Evolutionary conservation across 148 eudicot species (phyloP), one percentile per base, ranked within the genome.

Genomic region (Oxyria digyna): DNA sequence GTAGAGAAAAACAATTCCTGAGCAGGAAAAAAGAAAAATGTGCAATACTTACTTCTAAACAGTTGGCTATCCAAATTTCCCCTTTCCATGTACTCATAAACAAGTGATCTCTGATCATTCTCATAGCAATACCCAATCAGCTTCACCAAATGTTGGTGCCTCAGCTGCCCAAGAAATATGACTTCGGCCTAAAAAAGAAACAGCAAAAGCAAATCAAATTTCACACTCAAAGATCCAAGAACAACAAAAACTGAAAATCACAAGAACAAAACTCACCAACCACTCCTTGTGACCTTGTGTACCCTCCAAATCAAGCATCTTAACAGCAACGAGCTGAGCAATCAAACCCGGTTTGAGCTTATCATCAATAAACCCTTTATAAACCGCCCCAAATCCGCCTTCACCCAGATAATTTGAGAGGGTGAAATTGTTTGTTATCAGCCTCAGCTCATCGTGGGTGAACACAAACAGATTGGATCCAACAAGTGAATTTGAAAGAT

Each of bases 381-480:
- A 78, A 37, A 93, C 98, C 0, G 95, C 91, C 3, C 96, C 98
- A 35, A 93, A 93, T 33, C 98, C 96, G 29, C 98, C 98, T 69
- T 90, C 95, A 0, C 98, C 96, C 29, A 93, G 83, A 68, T 79
- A 90, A 65, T 89, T 93, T 48, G 81, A 72, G 0, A 84, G 73
- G 17, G 91, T 78, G 68, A 82, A 90, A 68, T 84, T 81, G 42
- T 77, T 78, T 4, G 98, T 89, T 42, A 93, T 86, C 72, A 65
- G 18, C 62, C 80, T 78, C 42, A 93, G 87, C 73, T 93, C 95
- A n/a, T 72, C 75, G 6, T 81, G 75, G 0, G 84, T 88, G 75
- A 93, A 93, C 0, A 77, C 76, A 31, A 84, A 88, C 38, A 90
- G 89, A 67, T 83, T 84, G 12, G 87, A 81, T 7, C 88, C 87